These are phyloP conservation scores for Pseudocercospora pini-densiflorae DNA, from an alignment of 2,329 filamentous ascomycete genomes.

Conservation along the genomic window DNA sequence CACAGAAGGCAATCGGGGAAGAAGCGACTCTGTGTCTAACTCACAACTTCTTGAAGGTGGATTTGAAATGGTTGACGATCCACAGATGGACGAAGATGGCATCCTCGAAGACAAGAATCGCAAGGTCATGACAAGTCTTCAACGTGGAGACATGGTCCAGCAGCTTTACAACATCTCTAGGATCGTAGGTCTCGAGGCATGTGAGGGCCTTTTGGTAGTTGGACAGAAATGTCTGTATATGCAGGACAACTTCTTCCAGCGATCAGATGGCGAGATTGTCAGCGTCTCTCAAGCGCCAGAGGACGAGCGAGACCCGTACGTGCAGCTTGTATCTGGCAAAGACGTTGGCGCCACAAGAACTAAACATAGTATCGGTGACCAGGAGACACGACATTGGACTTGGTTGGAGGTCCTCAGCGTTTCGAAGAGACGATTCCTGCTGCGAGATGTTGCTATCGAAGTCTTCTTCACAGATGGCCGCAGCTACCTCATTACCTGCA, in stretches of 20 bases:
- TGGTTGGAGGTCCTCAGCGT: conserved; percentile 95
- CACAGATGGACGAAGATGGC: conserved; percentile 79
- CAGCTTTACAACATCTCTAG: conserved; percentile 94
- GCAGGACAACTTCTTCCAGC: conserved; percentile 95
- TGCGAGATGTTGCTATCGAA: conserved; percentile 95
- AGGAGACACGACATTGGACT: conserved; percentile 87
- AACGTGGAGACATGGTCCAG: conserved; percentile 89
- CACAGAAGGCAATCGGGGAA: conserved; percentile 36
- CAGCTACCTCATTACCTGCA: conserved; percentile 89
- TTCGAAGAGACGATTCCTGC: conserved; percentile 92
- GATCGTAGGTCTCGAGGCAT: conserved; percentile 89
- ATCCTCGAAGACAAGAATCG: conserved; percentile 94
- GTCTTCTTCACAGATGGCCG: conserved; percentile 96
- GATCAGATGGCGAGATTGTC: conserved; percentile 93
- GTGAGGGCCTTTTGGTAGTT: conserved; percentile 89
- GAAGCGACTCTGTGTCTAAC: conserved; percentile 48
- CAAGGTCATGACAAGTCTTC: conserved; percentile 92
- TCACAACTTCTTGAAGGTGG: conserved; percentile 73
- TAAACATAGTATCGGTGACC: conserved; percentile 59
- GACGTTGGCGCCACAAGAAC: conserved; percentile 63
- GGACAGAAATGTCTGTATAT: conserved; percentile 93
- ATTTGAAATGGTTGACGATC: conserved; percentile 94
- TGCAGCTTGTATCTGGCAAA: conserved; percentile 87
- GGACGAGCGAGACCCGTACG: conserved; percentile 93
- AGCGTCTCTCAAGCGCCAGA: conserved; percentile 91